Base-by-base conservation (phyloP, 257 asterid species). In the Coffea eugenioides region DNA sequence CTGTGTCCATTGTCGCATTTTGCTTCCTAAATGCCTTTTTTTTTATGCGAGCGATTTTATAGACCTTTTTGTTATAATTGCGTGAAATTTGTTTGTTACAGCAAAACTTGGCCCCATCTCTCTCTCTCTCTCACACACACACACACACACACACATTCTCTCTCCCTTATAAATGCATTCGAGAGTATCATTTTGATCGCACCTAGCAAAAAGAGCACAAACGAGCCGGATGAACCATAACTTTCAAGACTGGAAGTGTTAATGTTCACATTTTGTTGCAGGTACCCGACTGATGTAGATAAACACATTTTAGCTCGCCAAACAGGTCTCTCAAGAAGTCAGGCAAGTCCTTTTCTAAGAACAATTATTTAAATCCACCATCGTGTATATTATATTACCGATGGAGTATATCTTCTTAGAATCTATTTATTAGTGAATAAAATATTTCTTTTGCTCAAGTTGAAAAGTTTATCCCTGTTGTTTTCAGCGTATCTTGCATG, bases 251-350 rank as follows among this genome's bases (percentile, higher is more conserved):
- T 62, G 49, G 57, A 75, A 46, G 59, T 43, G 51, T 13, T 68
- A 11, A 62, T 46, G 21, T 80, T 21, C 73, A 59, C 52, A 77
- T 48, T 71, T 59, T 46, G 34, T 75, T 82, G 88, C 92, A 95
- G 99, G 95, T 95, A 95, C 79, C 99, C 99, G n/a, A 93, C 98
- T 83, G 99, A 92, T 88, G 97, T 93, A 3, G 99, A 95, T 90
- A 95, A 95, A 82, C 99, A 95, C 84, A 90, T 95, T 77, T 86
- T 95, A 82, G 94, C 99, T 79, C 97, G 98, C 85, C 98, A 93
- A 90, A 95, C 99, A 23, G 98, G 99, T 48, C 98, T 95, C 66
- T 95, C 99, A 39, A 93, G 98, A 92, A 92, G 98, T 88, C 99
- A 95, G 97, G 99, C 90, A 80, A 74, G 94, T 90, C 88, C 48